Conservation (phyloP, 306 rosid genomes). For the Pterocarpus macrocarpus region DNA sequence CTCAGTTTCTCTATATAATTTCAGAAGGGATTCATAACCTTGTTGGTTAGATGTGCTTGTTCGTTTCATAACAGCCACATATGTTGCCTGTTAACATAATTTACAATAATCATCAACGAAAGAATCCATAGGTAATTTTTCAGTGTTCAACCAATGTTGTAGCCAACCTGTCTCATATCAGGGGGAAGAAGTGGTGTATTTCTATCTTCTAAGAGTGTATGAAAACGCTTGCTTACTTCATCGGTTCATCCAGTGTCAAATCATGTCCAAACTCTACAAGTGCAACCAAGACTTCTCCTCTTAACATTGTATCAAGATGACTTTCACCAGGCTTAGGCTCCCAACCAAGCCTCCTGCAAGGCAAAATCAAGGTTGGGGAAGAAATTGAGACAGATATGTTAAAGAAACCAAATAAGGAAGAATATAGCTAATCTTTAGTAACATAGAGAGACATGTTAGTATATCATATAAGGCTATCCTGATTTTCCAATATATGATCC, state of each 20-base stretch:
- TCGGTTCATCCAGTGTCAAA: constrained; percentile 56
- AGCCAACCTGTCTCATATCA: constrained; percentile 82
- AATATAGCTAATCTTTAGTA: constrained; percentile 42
- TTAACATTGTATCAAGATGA: constrained; percentile 86
- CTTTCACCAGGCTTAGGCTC: constrained; percentile 72
- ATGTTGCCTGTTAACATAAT: constrained; percentile 75
- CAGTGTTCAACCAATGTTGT: constrained; percentile 29
- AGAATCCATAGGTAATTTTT: constrained; percentile 13
- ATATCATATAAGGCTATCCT: no score
- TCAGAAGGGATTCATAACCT: constrained; percentile 80
- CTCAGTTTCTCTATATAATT: constrained; percentile 85
- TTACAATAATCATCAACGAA: constrained; percentile 47
- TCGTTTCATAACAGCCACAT: constrained; percentile 80
- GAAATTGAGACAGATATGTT: not conserved
- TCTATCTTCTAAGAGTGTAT: constrained; percentile 78
- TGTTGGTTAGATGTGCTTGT: constrained; percentile 63
- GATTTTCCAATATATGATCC: not conserved
- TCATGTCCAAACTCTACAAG: constrained; percentile 81
- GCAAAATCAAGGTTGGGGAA: constrained; percentile 25
- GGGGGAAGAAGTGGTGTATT: constrained; percentile 89
- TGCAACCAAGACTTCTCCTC: constrained; percentile 90
- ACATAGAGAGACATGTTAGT: not conserved
- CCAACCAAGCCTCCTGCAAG: constrained; percentile 94
- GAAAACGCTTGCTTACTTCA: constrained; percentile 83
- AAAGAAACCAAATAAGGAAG: constrained; percentile 40